Percentiles rank a stretch among this genome's conserved stretches.
These are phyloP conservation scores for Phytophthora rubi DNA, from an alignment of 352 stramenopile genomes.

Conservation along the genomic window DNA sequence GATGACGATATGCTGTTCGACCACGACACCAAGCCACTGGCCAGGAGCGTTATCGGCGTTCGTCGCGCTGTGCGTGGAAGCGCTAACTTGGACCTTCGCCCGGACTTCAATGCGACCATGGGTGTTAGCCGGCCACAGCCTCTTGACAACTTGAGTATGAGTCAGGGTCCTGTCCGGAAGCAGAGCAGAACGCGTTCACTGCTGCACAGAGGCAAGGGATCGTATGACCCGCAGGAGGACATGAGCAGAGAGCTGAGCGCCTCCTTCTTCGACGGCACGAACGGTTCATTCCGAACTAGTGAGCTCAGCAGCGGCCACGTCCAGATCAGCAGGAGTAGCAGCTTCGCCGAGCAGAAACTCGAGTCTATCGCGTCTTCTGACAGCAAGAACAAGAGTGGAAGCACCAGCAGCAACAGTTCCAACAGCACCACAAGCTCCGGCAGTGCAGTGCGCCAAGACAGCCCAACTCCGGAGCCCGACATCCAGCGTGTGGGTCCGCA, in stretches of 20 bases:
- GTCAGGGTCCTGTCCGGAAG: slow-evolving; percentile 35
- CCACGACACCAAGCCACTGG: slow-evolving; percentile 41
- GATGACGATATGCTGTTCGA: slow-evolving; percentile 40
- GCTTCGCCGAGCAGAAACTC: slow-evolving; percentile 35
- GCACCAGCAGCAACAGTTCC: slow-evolving; percentile 29
- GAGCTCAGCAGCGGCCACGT: slow-evolving; percentile 36
- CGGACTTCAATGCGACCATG: slow-evolving; percentile 30
- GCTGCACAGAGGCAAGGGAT: slow-evolving; percentile 29
- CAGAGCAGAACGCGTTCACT: slow-evolving; percentile 25
- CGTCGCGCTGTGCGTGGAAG: slow-evolving; percentile 28
- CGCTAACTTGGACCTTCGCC: slow-evolving; percentile 12
- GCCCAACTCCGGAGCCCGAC: slow-evolving; percentile 23
- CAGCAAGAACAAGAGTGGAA: slow-evolving; percentile 29
- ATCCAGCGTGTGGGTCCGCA: slow-evolving; percentile 35
- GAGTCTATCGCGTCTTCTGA: slow-evolving; percentile 25
- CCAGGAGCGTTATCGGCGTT: slow-evolving; percentile 41
- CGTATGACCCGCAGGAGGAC: slow-evolving; percentile 39
- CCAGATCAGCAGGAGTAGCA: slow-evolving; percentile 36
- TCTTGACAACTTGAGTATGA: slow-evolving; percentile 34
- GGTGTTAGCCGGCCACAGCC: slow-evolving; percentile 20
- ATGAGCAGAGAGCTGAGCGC: slow-evolving; percentile 37
- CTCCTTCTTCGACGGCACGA: slow-evolving; percentile 50
- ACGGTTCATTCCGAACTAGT: slow-evolving; percentile 35
- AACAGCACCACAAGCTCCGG: slow-evolving; percentile 37
- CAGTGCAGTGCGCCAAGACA: slow-evolving; percentile 25